phyloP scores from a whole-genome alignment of 2,329 filamentous ascomycete species.

The Leptographium flavum region DNA sequence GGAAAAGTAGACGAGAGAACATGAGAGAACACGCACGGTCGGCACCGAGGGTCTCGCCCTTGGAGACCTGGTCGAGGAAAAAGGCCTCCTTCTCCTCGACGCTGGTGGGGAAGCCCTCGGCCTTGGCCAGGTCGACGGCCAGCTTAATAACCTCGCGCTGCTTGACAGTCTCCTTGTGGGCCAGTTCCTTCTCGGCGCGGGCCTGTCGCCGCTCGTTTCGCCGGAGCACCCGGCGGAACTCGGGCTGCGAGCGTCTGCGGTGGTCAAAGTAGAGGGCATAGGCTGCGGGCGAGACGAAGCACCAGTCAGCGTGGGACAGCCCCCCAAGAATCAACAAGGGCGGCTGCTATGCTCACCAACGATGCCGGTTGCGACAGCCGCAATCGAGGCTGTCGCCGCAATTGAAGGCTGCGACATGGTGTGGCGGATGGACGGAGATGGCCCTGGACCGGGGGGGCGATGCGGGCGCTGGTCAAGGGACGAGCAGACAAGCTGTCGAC shows the following conservation, averaged over 20 bases:
- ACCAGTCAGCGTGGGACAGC: conserved; percentile 8
- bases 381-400: conserved; percentile 46
- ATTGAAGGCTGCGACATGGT: conserved; percentile 44
- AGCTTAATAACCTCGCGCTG: conserved; percentile 62
- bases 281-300: conserved; percentile 24
- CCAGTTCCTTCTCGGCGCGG: conserved; percentile 58
- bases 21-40: conserved; percentile 50
- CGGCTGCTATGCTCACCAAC: conserved; percentile 30
- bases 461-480: not conserved
- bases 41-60: conserved; percentile 68
- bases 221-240: conserved; percentile 55
- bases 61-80: conserved; percentile 91
- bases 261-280: conserved; percentile 59
- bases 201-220: conserved; percentile 62
- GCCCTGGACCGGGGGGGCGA: not conserved
- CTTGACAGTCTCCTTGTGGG: conserved; percentile 46
- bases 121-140: conserved; percentile 68
- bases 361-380: conserved; percentile 43
- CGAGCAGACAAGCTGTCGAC: not conserved
- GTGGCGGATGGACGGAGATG: not conserved
- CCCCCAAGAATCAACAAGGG: not conserved
- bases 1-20: not conserved
- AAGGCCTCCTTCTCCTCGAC: conserved; percentile 89
- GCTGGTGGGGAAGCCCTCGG: conserved; percentile 80
- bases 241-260: conserved; percentile 46